These are phyloP conservation scores for Gloeopeniophorella convolvens DNA, from an alignment of 768 basidiomycete species.

Conservation along the genomic window DNA sequence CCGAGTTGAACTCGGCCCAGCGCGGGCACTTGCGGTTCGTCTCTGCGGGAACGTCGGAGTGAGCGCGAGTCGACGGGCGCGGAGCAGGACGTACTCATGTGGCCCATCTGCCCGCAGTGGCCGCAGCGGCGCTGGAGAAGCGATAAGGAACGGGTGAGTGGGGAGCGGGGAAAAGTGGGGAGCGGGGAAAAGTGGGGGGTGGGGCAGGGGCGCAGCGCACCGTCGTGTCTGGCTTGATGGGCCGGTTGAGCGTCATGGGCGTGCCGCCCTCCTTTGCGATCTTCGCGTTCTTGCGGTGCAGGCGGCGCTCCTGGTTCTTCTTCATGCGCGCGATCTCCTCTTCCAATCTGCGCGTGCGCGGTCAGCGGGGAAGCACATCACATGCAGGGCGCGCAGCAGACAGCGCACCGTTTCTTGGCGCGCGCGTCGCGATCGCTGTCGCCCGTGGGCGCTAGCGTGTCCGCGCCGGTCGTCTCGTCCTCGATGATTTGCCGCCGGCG, in stretches of 20 bases:
- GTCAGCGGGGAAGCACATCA: no score
- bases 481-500: constrained; percentile 76
- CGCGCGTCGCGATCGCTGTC: constrained; percentile 90
- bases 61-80: no score
- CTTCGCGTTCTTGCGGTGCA: constrained; percentile 93
- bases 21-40: constrained; percentile 96
- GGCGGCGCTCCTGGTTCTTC: constrained; percentile 92
- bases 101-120: constrained; percentile 95
- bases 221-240: constrained; percentile 87
- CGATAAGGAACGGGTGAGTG: no score
- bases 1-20: constrained; percentile 92
- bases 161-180: no score
- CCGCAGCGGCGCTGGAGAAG: constrained; percentile 75
- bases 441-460: constrained; percentile 84
- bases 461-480: constrained; percentile 81
- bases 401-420: constrained; percentile 69
- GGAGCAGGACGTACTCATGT: constrained; percentile 97
- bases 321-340: constrained; percentile 94
- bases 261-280: constrained; percentile 86
- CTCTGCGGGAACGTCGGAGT: no score
- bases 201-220: constrained; percentile 33
- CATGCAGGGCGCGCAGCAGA: no score
- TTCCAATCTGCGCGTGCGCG: constrained; percentile 61
- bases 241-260: constrained; percentile 76
- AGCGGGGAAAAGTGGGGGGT: not conserved